Evolutionary conservation across 2,329 filamentous ascomycete species (phyloP).

Genomic region (Pseudocercospora eumusae): DNA sequence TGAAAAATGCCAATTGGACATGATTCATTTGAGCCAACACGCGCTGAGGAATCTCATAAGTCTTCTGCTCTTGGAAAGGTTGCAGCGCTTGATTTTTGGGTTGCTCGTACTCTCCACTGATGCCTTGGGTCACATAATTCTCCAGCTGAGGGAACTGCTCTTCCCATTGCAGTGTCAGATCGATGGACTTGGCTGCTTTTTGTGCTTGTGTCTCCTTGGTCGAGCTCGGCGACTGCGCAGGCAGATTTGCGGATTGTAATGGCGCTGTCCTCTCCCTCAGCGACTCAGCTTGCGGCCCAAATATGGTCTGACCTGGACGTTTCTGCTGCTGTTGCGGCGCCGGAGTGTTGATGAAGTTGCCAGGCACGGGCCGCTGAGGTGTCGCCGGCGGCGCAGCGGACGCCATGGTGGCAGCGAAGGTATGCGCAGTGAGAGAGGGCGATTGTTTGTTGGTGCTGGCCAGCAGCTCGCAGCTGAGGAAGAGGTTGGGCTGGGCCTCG

Average conservation of each 20-base stretch:
- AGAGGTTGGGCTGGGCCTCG: slow-evolving; percentile 9
- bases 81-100: slow-evolving; percentile 70
- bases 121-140: slow-evolving; percentile 78
- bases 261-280: slow-evolving; percentile 33
- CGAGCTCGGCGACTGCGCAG: slow-evolving; percentile 17
- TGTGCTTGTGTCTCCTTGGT: slow-evolving; percentile 59
- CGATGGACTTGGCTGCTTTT: slow-evolving; percentile 80
- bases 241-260: slow-evolving; percentile 21
- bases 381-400: slow-evolving; percentile 47
- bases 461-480: slow-evolving; percentile 25
- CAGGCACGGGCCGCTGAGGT: slow-evolving; percentile 71
- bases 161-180: slow-evolving; percentile 73
- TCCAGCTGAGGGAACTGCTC: slow-evolving; percentile 85
- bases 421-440: slow-evolving; percentile 3
- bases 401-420: slow-evolving; percentile 28
- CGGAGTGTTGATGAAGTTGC: slow-evolving; percentile 75
- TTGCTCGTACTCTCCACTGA: slow-evolving; percentile 89
- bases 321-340: slow-evolving; percentile 44
- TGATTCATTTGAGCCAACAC: slow-evolving; percentile 92
- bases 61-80: slow-evolving; percentile 83
- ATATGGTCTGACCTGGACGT: slow-evolving; percentile 32
- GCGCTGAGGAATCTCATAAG: slow-evolving; percentile 85
- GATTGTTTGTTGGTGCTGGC: slow-evolving; percentile 17
- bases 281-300: slow-evolving; percentile 36
- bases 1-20: slow-evolving; percentile 82